These are phyloP conservation scores for Paxillus ammoniavirescens DNA, from an alignment of 768 basidiomycete genomes.

Conservation along the genomic window DNA sequence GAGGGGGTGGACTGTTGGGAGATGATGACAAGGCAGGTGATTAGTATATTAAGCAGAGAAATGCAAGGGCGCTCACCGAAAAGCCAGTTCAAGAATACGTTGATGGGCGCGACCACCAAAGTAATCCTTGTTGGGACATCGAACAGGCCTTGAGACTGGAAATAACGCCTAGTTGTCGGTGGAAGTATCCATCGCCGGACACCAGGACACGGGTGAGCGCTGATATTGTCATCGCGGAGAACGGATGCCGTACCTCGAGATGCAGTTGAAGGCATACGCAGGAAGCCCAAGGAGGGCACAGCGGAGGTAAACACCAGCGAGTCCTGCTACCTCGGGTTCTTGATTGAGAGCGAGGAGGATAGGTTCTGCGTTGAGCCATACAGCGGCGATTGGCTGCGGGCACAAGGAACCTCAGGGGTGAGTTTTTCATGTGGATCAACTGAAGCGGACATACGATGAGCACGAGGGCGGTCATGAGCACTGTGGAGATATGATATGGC, in stretches of 20 bases:
- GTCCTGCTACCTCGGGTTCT: constrained; percentile 79
- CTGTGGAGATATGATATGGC: constrained; percentile 36
- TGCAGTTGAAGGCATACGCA: constrained; percentile 57
- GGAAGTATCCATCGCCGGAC: background rate
- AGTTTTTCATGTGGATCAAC: background rate
- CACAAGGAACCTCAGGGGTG: background rate
- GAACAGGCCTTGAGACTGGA: constrained; percentile 88
- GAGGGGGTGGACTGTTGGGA: constrained; percentile 42
- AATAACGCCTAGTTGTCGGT: constrained; percentile 36
- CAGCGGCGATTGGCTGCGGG: constrained; percentile 49
- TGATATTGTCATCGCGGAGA: background rate
- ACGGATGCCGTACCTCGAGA: constrained; percentile 42
- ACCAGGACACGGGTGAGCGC: background rate
- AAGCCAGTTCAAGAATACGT: constrained; percentile 77
- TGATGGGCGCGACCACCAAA: constrained; percentile 80
- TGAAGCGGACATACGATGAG: constrained; percentile 51
- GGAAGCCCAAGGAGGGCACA: constrained; percentile 80
- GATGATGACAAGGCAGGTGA: background rate
- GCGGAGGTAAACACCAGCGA: constrained; percentile 75
- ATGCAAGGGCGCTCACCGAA: constrained; percentile 54
- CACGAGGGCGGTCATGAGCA: constrained; percentile 55
- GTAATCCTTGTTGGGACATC: constrained; percentile 82
- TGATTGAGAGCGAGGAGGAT: constrained; percentile 75
- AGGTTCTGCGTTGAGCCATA: constrained; percentile 84
- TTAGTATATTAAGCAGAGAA: background rate